Conservation (phyloP, 176 grass and related monocot genomes). For the Saccharum spontaneum region DNA sequence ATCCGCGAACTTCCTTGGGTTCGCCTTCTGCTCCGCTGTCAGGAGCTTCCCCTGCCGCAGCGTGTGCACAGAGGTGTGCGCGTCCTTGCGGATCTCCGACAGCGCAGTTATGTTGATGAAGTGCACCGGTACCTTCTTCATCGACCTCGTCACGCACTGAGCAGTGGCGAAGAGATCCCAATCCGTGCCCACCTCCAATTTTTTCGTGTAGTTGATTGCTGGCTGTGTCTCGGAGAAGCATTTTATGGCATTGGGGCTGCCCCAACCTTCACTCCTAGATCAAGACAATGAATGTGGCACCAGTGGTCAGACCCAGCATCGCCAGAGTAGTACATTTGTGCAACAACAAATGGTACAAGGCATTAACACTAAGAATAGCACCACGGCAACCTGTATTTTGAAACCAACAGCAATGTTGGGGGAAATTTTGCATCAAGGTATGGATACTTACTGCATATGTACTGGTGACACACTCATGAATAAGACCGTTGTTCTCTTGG, state of each 20-base stretch:
- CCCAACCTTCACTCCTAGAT: slow-evolving; percentile 78
- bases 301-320: background rate
- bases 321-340: background rate
- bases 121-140: slow-evolving; percentile 67
- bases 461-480: slow-evolving; percentile 92
- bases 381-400: background rate
- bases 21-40: slow-evolving; percentile 60
- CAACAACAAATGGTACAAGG: background rate
- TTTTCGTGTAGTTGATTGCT: slow-evolving; percentile 50
- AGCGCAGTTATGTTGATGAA: slow-evolving; percentile 87
- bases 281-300: slow-evolving; percentile 13
- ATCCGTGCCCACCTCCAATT: slow-evolving; percentile 77
- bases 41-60: slow-evolving; percentile 84
- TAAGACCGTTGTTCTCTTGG: slow-evolving; percentile 65
- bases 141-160: slow-evolving; percentile 46
- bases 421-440: background rate
- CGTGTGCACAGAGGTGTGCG: slow-evolving; percentile 84
- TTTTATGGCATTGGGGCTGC: slow-evolving; percentile 73
- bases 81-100: slow-evolving; percentile 91
- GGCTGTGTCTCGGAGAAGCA: slow-evolving; percentile 86
- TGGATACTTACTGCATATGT: slow-evolving; percentile 66
- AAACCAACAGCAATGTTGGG: background rate
- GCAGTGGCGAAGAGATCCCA: slow-evolving; percentile 68
- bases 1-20: slow-evolving; percentile 70
- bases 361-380: background rate